Conservation (phyloP, 1,284 basidiomycete genomes). For the Vanrija sp. region DNA sequence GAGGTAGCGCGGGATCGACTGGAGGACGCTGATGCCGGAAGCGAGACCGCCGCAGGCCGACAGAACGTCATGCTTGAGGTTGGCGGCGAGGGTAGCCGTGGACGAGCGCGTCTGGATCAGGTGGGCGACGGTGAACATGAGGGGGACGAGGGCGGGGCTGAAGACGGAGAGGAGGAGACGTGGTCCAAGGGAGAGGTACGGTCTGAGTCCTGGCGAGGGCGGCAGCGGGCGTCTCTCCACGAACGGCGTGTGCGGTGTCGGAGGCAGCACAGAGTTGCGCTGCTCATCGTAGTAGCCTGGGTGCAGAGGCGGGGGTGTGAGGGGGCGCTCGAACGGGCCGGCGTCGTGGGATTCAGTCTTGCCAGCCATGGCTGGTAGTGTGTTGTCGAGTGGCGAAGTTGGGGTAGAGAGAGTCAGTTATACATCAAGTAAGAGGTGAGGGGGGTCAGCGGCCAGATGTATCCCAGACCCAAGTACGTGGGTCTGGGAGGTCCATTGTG, state of each 20-base stretch:
- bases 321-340: no score
- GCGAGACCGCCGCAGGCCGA: slow-evolving; percentile 79
- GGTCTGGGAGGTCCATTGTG: no score
- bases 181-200: slow-evolving; percentile 76
- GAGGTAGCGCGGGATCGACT: slow-evolving; percentile 80
- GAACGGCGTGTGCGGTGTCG: neutral
- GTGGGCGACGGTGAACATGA: slow-evolving; percentile 79
- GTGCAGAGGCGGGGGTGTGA: no score
- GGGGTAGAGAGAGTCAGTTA: no score
- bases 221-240: no score
- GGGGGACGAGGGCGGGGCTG: slow-evolving; percentile 63
- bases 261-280: neutral
- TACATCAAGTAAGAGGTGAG: no score
- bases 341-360: no score
- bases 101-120: slow-evolving; percentile 63
- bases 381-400: no score
- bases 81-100: slow-evolving; percentile 63
- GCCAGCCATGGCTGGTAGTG: no score
- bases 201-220: slow-evolving; percentile 38
- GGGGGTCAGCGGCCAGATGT: no score
- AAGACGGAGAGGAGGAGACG: slow-evolving; percentile 77
- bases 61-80: slow-evolving; percentile 67
- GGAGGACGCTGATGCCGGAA: slow-evolving; percentile 70
- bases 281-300: no score
- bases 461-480: no score